Base-by-base conservation (phyloP, 1,139 yeast genomes). In the Kluyveromyces marxianus region DNA sequence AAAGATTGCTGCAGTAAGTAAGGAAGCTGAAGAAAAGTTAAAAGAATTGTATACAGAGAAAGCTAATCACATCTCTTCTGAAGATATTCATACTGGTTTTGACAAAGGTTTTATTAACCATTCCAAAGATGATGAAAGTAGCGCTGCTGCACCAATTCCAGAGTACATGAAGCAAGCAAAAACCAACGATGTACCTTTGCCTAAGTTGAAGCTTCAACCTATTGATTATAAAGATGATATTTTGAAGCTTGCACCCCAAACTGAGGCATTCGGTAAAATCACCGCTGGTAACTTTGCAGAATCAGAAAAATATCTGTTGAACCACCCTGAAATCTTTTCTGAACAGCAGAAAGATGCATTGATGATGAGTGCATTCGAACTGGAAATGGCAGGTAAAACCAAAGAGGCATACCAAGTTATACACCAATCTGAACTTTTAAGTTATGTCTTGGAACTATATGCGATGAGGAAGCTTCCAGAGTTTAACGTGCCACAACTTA, bases 51-150 rank as follows among this genome's bases (percentile, higher is more conserved):
- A 78, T 54, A 75, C 79, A 54, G 95, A 90, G 60, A 84, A 87
- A 57, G 72, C 81, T 7, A 64, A 71, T 49, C 83, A 87, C 60
- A 90, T 92, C 52, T 81, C 95, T 4, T 83, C 95, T 48, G 97
- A 89, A 25, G 98, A 92, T 64, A 75, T 89, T 36, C 95, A 81
- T 55, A 88, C 95, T n/a, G 98, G 97, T 0, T 92, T 88, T 70
- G 96, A 90, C 60, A 76, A 87, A 29, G 84, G 96, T 0, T 77
- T 87, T 56, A 65, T 89, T 62, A 88, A 87, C 35, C 63, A 82
- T 79, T 56, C 70, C 69, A 35, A 62, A 14, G 2, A 14, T 14
- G 21, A 61, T n/a, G 69, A 62, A 3, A 67, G 66, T 36, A 55
- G 53, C 8, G 60, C 53, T n/a, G 39, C 25, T 25, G 39, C 39